Percentiles rank a stretch among this genome's conserved stretches.
Conservation (phyloP, 192 early-diverging fungal species). For the Gaertneriomyces sp. region DNA sequence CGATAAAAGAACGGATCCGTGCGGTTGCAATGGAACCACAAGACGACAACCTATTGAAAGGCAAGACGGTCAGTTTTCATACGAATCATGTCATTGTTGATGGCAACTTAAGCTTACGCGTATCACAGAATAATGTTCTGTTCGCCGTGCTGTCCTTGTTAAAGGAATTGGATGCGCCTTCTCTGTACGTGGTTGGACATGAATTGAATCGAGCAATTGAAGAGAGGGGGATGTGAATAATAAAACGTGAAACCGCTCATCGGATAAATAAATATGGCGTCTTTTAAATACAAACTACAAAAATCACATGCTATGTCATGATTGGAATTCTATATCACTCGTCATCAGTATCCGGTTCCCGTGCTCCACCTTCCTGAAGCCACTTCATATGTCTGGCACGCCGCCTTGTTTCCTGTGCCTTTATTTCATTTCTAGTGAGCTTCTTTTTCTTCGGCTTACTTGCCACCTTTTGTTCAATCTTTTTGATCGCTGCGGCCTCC, state of each 20-base stretch:
- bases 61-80: slow-evolving; percentile 1
- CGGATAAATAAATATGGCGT: too few relatives aligned
- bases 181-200: slow-evolving; percentile 23
- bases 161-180: slow-evolving; percentile 24
- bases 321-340: too few relatives aligned
- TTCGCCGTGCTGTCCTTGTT: slow-evolving; percentile 33
- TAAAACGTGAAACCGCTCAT: too few relatives aligned
- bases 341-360: slow-evolving; percentile 42
- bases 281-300: too few relatives aligned
- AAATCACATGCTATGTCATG: too few relatives aligned
- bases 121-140: slow-evolving; percentile 26
- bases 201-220: slow-evolving; percentile 14
- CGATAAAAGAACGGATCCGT: slow-evolving; percentile 1
- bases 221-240: not conserved
- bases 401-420: slow-evolving; percentile 42
- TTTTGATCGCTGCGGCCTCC: slow-evolving; percentile 31
- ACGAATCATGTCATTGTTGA: not conserved
- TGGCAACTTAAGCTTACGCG: too few relatives aligned
- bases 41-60: not conserved
- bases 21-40: slow-evolving; percentile 8
- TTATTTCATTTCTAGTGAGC: slow-evolving; percentile 49
- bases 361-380: slow-evolving; percentile 40
- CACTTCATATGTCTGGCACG: slow-evolving; percentile 44
- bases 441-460: slow-evolving; percentile 49
- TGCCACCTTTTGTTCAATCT: slow-evolving; percentile 47